Conservation (phyloP, 179 eudicot genomes). For the Beta lomatogona region DNA sequence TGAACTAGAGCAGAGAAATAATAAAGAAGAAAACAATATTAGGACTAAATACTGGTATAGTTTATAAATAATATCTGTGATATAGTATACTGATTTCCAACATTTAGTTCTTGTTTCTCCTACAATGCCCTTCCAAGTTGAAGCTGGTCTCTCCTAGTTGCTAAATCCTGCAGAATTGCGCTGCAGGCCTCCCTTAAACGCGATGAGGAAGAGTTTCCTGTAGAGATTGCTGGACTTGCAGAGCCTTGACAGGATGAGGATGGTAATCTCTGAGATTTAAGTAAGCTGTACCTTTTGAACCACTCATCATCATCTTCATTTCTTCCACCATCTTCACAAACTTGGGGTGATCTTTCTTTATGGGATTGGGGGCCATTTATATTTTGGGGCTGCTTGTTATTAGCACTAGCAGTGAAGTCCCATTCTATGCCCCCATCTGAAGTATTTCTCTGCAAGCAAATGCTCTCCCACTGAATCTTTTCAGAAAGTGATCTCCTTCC, state of each 20-base stretch:
- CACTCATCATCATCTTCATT: conserved; percentile 12
- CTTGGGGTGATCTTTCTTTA: conserved; percentile 23
- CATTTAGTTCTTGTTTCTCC: conserved; percentile 20
- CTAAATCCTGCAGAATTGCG: conserved; percentile 37
- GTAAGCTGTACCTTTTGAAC: conserved; percentile 19
- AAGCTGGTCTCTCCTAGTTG: conserved; percentile 28
- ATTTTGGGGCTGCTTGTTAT: conserved; percentile 26
- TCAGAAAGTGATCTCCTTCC: conserved; percentile 53
- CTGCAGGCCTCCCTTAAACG: conserved; percentile 39
- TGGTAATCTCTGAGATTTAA: conserved; percentile 30
- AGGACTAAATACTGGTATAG: neutral
- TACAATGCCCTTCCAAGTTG: conserved; percentile 20
- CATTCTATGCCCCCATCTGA: conserved; percentile 42
- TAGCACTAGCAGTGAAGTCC: conserved; percentile 34
- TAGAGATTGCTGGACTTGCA: conserved; percentile 35
- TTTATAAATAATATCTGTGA: neutral
- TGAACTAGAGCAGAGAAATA: conserved; percentile 17
- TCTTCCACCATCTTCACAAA: conserved; percentile 21
- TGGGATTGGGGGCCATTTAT: conserved; percentile 12
- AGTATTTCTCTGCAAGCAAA: conserved; percentile 44
- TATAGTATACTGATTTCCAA: neutral
- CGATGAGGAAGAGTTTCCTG: conserved; percentile 32
- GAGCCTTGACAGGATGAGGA: conserved; percentile 30
- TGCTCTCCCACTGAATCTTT: conserved; percentile 55
- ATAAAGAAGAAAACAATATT: conserved; percentile 20